These are phyloP conservation scores for Eucalyptus virginea DNA, from an alignment of 345 rosid genomes.

Conservation along the genomic window DNA sequence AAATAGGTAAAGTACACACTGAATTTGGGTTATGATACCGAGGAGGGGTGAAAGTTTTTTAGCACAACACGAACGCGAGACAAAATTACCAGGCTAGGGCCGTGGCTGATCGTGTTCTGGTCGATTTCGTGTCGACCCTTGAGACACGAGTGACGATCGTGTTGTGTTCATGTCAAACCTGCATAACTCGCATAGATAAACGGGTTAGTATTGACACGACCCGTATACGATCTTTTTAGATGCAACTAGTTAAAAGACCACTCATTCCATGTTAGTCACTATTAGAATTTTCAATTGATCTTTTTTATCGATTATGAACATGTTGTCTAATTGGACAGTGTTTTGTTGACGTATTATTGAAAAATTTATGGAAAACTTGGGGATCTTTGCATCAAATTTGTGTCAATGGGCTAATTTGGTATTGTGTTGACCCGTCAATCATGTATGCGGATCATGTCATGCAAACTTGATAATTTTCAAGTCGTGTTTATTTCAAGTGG, in stretches of 20 bases:
- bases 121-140: too few species aligned
- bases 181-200: fast-evolving
- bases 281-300: background rate
- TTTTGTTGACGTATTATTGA: fast-evolving
- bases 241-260: background rate
- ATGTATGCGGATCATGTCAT: background rate
- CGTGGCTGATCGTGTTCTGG: background rate
- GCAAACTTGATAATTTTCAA: background rate
- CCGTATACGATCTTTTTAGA: fast-evolving
- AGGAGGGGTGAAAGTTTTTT: background rate
- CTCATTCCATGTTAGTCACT: background rate
- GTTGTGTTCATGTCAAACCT: background rate
- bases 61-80: background rate
- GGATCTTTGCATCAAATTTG: background rate
- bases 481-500: background rate
- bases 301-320: background rate
- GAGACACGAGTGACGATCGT: fast-evolving
- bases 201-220: background rate
- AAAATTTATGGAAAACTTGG: fast-evolving
- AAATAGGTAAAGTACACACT: background rate
- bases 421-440: background rate
- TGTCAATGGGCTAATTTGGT: background rate
- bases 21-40: background rate
- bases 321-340: background rate
- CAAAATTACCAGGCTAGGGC: background rate